Percentiles rank a stretch among this genome's conserved stretches.
Evolutionary conservation across 129 eudicot genomes (phyloP).

Genomic region (Cynara cardunculus): DNA sequence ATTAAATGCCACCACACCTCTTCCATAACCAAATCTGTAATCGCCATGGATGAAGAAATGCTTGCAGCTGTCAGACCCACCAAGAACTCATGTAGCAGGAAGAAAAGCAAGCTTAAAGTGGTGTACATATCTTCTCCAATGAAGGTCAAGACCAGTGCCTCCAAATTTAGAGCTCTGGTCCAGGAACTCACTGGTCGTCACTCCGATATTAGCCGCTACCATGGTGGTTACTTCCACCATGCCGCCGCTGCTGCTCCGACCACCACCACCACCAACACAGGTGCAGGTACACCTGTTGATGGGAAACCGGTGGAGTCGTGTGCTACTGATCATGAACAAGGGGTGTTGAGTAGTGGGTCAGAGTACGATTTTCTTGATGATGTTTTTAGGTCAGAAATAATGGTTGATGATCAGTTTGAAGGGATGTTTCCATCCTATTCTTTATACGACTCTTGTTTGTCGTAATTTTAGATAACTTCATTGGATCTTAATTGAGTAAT

Average conservation of each 20-base stretch:
- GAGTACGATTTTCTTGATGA: constrained; percentile 39
- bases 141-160: constrained; percentile 67
- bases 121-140: constrained; percentile 78
- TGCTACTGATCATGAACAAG: background rate
- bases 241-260: background rate
- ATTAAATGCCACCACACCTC: background rate
- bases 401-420: constrained; percentile 28
- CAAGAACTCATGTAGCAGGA: constrained; percentile 1
- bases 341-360: constrained; percentile 14
- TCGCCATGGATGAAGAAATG: background rate
- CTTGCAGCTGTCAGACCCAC: background rate
- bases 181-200: constrained; percentile 78
- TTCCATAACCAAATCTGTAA: background rate
- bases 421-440: constrained; percentile 33
- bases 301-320: constrained; percentile 6
- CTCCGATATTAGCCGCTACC: constrained; percentile 50
- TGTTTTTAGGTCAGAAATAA: constrained; percentile 27
- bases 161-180: constrained; percentile 53
- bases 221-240: constrained; percentile 5
- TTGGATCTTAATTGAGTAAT: too few species aligned
- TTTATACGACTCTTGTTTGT: constrained; percentile 6
- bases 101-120: constrained; percentile 46
- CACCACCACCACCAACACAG: background rate
- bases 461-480: too few species aligned
- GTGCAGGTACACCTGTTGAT: background rate